Evolutionary conservation across 768 basidiomycete species (phyloP), one percentile per base, ranked within the genome.

Genomic region (Lentinula boryana): DNA sequence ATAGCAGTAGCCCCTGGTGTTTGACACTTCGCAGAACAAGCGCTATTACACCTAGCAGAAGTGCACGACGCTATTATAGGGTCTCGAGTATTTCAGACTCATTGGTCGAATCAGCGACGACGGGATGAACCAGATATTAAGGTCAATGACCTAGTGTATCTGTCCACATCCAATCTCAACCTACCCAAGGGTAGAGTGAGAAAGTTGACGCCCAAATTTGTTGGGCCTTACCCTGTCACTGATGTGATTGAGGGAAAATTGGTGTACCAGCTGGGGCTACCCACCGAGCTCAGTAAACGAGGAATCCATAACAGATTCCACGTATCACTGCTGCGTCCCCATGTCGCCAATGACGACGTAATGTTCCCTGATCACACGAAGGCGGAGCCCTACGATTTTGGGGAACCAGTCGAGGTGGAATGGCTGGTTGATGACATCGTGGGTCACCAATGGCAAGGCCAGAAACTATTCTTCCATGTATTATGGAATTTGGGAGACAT

Each of bases 201-300:
- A 23, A 23, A 23, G 23, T 23, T 23, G 2, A 23, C 2, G 23
- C 23, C 23, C 23, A 23, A 23, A 2, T 23, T 23, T 2, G 23
- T 23, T 23, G 23, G 23, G 2, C 23, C 23, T 23, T 23, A 23
- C 23, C 46, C 50, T 10, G 65, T 21, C n/a, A 15, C 16, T 1
- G 38, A 12, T 2, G 35, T 40, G 13, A 57, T 46, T 9, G 50
- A 57, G 0, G 60, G 51, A 5, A 64, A 35, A 0, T 68, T 63
- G 0, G 63, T 56, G 2, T 73, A 70, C 59, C 60, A 23, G 12
- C 43, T 74, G 5, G 65, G 71, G 9, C 48, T 74, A 1, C 65
- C 72, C 18, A 31, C 18, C 27, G 36, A 56, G 5, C 43, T 61
- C n/a, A 16, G 2, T 3, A 44, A 58, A 32, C 54, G 55, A 1